These are phyloP conservation scores for Cladophialophora carrionii DNA, from an alignment of 2,329 filamentous ascomycete genomes.

Conservation along the genomic window DNA sequence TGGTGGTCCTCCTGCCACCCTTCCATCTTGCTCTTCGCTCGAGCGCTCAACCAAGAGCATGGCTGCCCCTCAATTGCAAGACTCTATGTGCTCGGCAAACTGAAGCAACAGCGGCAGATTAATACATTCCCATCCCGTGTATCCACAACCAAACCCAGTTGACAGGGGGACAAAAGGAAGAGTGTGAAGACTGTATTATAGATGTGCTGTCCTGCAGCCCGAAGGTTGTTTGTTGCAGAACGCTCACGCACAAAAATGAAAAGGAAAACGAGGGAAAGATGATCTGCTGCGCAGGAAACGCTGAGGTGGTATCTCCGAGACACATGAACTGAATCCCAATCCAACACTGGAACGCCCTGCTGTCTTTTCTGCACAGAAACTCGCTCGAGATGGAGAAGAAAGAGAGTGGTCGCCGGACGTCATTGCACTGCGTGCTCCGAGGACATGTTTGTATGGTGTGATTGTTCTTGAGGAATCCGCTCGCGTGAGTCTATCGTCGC, in stretches of 20 bases:
- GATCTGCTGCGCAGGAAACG: constrained; percentile 18
- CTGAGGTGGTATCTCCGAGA: constrained; percentile 31
- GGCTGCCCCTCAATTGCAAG: background rate
- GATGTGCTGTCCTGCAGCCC: constrained; percentile 27
- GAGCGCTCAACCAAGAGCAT: constrained; percentile 1
- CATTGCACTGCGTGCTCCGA: constrained; percentile 8
- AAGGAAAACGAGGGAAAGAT: constrained; percentile 14
- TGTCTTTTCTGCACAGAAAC: constrained; percentile 18
- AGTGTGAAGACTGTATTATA: constrained; percentile 24
- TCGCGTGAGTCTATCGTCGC: constrained; percentile 31
- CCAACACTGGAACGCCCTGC: constrained; percentile 25
- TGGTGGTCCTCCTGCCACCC: background rate
- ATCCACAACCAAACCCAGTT: constrained; percentile 20
- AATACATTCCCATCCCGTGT: constrained; percentile 16
- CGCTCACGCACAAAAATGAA: constrained; percentile 27
- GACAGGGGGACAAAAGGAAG: constrained; percentile 4
- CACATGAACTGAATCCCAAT: constrained; percentile 23
- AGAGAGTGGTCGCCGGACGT: constrained; percentile 8
- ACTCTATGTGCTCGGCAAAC: constrained; percentile 6
- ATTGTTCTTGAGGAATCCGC: background rate
- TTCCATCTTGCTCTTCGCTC: background rate
- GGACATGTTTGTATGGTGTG: background rate
- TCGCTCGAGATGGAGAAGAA: constrained; percentile 13
- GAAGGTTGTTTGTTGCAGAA: constrained; percentile 26
- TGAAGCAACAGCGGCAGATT: constrained; percentile 3